Evolutionary conservation across 1,284 basidiomycete genomes (phyloP).

Genomic region (Rhodotorula sp.): DNA sequence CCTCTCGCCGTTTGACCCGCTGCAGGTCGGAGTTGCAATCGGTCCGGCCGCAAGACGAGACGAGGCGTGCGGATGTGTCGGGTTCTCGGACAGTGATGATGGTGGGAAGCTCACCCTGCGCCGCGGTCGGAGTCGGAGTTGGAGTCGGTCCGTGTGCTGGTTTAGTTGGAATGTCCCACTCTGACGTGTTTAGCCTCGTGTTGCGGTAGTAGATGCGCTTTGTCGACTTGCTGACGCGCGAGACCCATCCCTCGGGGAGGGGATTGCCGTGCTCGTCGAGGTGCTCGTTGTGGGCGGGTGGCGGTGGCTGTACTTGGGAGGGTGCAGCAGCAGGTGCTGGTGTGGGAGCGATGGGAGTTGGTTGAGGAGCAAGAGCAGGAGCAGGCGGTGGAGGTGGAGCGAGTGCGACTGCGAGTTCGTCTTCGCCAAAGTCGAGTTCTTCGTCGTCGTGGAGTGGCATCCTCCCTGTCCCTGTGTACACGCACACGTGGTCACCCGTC

Average conservation of each 20-base stretch:
- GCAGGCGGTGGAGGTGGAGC: background rate
- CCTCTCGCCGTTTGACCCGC: too few species aligned
- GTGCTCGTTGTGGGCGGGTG: constrained; percentile 20
- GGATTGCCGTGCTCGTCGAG: constrained; percentile 25
- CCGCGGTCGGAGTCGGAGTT: background rate
- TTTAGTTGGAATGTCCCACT: constrained; percentile 34
- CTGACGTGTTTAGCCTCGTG: constrained; percentile 16
- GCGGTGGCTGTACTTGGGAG: background rate
- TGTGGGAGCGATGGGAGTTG: background rate
- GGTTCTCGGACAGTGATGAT: too few species aligned
- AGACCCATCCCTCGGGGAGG: constrained; percentile 33
- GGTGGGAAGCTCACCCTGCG: background rate
- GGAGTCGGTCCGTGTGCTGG: background rate
- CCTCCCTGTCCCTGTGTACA: too few species aligned
- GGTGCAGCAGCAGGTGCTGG: background rate
- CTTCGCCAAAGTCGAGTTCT: constrained; percentile 42
- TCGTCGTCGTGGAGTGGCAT: constrained; percentile 25
- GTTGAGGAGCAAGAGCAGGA: background rate
- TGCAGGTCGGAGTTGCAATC: too few species aligned
- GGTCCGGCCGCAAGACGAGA: too few species aligned
- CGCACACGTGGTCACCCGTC: background rate
- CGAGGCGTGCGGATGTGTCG: too few species aligned
- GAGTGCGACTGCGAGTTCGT: constrained; percentile 27
- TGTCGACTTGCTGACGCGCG: constrained; percentile 25
- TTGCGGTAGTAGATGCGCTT: constrained; percentile 37